A percentile compares a stretch with the other conserved stretches of the same genome.
phyloP scores from a whole-genome alignment of 2,329 filamentous ascomycete genomes.

The Xylariaceae sp. region DNA sequence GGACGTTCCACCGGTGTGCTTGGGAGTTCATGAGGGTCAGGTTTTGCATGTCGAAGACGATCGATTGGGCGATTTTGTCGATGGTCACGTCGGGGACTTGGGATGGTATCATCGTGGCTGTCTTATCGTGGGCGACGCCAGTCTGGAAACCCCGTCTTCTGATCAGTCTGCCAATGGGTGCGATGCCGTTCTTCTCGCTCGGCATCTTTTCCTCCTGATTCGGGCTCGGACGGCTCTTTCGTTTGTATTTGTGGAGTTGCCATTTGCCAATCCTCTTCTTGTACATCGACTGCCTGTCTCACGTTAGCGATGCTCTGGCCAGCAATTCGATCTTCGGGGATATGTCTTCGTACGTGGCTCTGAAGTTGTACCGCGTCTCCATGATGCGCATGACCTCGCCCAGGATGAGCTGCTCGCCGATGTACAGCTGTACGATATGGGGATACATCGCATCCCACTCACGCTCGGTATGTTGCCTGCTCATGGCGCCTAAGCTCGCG shows the following conservation, averaged over 20 bases:
- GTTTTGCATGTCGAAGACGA: background rate
- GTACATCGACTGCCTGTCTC: slow-evolving; percentile 5
- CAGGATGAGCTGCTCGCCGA: slow-evolving; percentile 3
- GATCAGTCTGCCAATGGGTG: background rate
- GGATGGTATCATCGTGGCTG: background rate
- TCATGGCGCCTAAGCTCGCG: background rate
- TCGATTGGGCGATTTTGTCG: background rate
- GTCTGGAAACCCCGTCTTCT: background rate
- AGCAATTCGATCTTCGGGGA: too few relatives aligned
- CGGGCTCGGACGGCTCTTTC: background rate
- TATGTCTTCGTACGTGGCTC: slow-evolving; percentile 4
- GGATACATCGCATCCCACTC: slow-evolving; percentile 7
- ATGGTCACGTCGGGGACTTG: background rate
- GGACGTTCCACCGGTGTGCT: too few relatives aligned
- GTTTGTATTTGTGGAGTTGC: slow-evolving; percentile 6
- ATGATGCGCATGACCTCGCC: slow-evolving; percentile 5
- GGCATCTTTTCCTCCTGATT: background rate
- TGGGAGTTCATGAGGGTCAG: background rate
- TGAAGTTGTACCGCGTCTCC: slow-evolving; percentile 4
- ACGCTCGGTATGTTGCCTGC: slow-evolving; percentile 2
- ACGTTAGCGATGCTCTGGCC: background rate
- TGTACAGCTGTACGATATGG: slow-evolving; percentile 4
- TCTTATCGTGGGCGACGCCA: too few relatives aligned
- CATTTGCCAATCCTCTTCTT: slow-evolving; percentile 6
- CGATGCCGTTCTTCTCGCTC: too few relatives aligned